Base-by-base conservation (phyloP, 495 filamentous ascomycete genomes). In the Podospora australis region DNA sequence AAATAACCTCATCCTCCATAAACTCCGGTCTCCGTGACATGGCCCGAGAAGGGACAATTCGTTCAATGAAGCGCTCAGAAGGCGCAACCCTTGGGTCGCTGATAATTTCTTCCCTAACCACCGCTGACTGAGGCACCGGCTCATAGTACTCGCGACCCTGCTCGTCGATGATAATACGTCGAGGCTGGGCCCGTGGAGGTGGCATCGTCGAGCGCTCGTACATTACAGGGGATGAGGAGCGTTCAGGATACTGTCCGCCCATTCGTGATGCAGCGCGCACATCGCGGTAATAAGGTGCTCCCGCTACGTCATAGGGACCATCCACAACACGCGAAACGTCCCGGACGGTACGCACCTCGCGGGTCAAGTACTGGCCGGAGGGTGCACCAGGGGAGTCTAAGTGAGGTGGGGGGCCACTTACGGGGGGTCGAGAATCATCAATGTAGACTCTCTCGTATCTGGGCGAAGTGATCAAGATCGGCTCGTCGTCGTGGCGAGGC, bases 101-200 rank as follows among this genome's bases (percentile, higher is more conserved):
- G 13, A 66, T 67, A 1, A 72, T 55, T 4, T 73, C 75, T 22
- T 73, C 66, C 25, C 73, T 62, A 24, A 70, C 47, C 13, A 68
- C 55, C 9, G 68, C 49, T 16, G 58, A 25, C 17, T 77, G 65
- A 16, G 76, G 58, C 6, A 80, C 64, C 25, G 74, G 73, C 59
- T 86, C 84, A 39, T 83, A 67, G 55, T 82, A 90, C 56, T 86
- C 74, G 48, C 80, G 80, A 19, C 86, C 86, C 64, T 77, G 79
- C 45, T 83, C 76, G 60, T 88, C 85, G 39, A 89, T 67, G 36
- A 88, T 66, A 48, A 87, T 79, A 40, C 84, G 77, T 26, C 68
- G 52, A n/a, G 67, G 50, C 1, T 78, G 74, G 20, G 73, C 73
- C 21, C 77, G 72, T 22, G 84, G 79, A 24, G 77, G 74, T 59